Conservation (phyloP, 2,329 filamentous ascomycete genomes). For the Fusarium continuum region DNA sequence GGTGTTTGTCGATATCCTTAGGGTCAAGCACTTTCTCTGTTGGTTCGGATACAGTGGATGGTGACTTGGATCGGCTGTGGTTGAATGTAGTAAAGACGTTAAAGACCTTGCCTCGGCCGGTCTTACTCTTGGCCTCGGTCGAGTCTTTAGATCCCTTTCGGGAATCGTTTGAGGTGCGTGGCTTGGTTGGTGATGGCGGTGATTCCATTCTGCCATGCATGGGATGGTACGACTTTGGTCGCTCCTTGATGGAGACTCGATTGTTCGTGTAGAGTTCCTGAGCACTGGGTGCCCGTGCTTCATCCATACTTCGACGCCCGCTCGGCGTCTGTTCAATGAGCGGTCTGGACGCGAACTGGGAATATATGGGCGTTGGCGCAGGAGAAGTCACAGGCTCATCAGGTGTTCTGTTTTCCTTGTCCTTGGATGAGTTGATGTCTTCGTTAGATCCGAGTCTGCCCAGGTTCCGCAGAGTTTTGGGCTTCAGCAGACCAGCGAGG, state of each 20-base stretch:
- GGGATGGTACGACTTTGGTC: conserved; percentile 62
- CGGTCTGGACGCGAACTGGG: conserved; percentile 67
- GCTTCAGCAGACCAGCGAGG: conserved; percentile 78
- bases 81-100: conserved; percentile 51
- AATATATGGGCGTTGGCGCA: conserved; percentile 77
- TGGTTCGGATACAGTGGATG: conserved; percentile 38
- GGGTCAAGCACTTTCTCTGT: conserved; percentile 64
- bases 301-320: conserved; percentile 41
- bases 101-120: conserved; percentile 53
- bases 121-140: conserved; percentile 47
- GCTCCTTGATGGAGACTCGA: conserved; percentile 49
- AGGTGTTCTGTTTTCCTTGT: conserved; percentile 86
- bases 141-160: conserved; percentile 45
- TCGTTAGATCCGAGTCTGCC: conserved; percentile 64
- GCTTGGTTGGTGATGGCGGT: conserved; percentile 36
- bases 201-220: conserved; percentile 36
- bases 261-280: conserved; percentile 30
- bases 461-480: conserved; percentile 76
- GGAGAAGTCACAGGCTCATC: conserved; percentile 34
- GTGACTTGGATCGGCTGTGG: conserved; percentile 52
- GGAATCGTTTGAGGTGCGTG: conserved; percentile 33
- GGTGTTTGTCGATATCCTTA: conserved; percentile 65
- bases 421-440: conserved; percentile 61
- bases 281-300: conserved; percentile 31
- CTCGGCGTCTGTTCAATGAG: conserved; percentile 33